These are phyloP conservation scores for Cryptosporidium canis DNA, from an alignment of 169 alveolate species.

Conservation along the genomic window DNA sequence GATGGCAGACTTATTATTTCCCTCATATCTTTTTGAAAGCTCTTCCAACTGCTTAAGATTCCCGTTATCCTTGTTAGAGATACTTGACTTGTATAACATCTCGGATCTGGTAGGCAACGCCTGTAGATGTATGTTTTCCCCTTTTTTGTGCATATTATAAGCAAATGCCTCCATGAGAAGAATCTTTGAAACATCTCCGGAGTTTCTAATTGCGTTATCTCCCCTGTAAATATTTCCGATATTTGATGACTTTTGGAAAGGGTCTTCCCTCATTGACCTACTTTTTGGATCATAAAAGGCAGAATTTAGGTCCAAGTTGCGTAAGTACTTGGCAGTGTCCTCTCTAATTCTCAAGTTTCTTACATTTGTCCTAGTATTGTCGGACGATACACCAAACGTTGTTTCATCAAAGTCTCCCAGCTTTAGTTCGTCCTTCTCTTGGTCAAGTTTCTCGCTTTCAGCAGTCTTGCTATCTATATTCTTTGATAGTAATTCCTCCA, in stretches of 20 bases:
- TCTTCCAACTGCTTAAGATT: neutral
- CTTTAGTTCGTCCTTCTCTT: conserved; percentile 77
- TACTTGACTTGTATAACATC: conserved; percentile 45
- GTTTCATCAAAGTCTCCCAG: conserved; percentile 74
- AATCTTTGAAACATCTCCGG: conserved; percentile 80
- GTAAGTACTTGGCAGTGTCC: conserved; percentile 96
- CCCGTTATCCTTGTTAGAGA: neutral
- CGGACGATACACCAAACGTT: conserved; percentile 80
- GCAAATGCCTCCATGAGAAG: conserved; percentile 52
- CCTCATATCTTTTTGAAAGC: conserved; percentile 1
- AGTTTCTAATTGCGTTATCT: conserved; percentile 84
- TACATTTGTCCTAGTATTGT: conserved; percentile 84
- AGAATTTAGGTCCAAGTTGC: conserved; percentile 92
- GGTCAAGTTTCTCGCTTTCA: conserved; percentile 15
- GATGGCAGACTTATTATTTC: neutral
- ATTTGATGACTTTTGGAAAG: conserved; percentile 76
- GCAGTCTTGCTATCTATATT: neutral
- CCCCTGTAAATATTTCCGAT: conserved; percentile 85
- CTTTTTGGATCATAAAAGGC: conserved; percentile 97
- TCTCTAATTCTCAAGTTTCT: conserved; percentile 95
- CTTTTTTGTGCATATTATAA: conserved; percentile 31
- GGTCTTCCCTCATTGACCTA: conserved; percentile 94
- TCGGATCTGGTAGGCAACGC: conserved; percentile 58
- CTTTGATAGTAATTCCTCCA: conserved; percentile 50
- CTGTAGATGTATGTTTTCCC: conserved; percentile 42